Evolutionary conservation across 495 filamentous ascomycete species (phyloP).

Genomic region (Elaphomyces granulatus): DNA sequence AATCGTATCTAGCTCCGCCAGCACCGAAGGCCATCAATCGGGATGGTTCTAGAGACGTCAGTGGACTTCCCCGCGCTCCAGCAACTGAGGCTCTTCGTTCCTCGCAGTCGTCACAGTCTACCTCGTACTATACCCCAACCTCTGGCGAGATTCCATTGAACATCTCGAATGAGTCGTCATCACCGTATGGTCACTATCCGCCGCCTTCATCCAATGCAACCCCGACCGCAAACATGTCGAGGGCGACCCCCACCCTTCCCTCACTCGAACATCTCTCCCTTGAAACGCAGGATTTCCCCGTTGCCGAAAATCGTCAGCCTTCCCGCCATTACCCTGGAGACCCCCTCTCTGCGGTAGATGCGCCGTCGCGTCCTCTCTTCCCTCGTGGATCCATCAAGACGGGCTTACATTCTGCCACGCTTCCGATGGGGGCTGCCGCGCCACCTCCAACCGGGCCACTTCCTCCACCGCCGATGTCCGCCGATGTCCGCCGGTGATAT

Average conservation of each 20-base stretch:
- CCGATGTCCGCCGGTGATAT: too few species aligned
- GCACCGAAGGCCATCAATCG: slow-evolving; percentile 34
- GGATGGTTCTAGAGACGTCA: slow-evolving; percentile 4
- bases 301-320: slow-evolving; percentile 25
- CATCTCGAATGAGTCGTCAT: slow-evolving; percentile 29
- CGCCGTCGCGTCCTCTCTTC: slow-evolving; percentile 21
- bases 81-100: slow-evolving; percentile 35
- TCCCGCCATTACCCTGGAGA: slow-evolving; percentile 24
- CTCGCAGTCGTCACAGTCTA: slow-evolving; percentile 23
- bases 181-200: slow-evolving; percentile 14
- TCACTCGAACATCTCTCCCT: slow-evolving; percentile 30
- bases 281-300: slow-evolving; percentile 23
- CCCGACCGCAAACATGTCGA: slow-evolving; percentile 6
- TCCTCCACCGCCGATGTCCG: slow-evolving; percentile 24
- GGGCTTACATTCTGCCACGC: slow-evolving; percentile 22
- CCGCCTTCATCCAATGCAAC: slow-evolving; percentile 10
- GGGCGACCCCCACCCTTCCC: slow-evolving; percentile 19
- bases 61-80: slow-evolving; percentile 12
- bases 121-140: slow-evolving; percentile 37
- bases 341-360: slow-evolving; percentile 25
- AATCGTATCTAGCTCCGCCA: slow-evolving; percentile 67
- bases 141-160: slow-evolving; percentile 55
- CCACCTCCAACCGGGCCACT: slow-evolving; percentile 30
- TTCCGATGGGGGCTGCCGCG: slow-evolving; percentile 28
- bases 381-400: slow-evolving; percentile 28